Percentiles rank a stretch among this genome's conserved stretches.
phyloP scores from a whole-genome alignment of 1,284 basidiomycete species.

The Microbotryomycetes sp. region DNA sequence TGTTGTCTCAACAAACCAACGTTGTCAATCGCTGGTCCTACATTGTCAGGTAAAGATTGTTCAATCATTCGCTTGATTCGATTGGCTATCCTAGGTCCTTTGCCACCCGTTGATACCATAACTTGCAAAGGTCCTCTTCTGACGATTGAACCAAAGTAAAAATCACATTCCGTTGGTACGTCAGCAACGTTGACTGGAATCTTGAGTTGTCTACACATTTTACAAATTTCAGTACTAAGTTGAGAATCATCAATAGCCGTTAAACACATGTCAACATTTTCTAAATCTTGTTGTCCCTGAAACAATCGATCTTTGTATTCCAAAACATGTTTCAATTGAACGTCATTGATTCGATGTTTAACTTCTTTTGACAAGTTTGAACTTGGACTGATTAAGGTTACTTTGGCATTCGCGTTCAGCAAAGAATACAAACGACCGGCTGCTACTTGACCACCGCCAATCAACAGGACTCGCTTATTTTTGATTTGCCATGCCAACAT shows the following conservation, averaged over 20 bases:
- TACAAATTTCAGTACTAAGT: constrained; percentile 63
- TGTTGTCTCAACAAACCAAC: constrained; percentile 65
- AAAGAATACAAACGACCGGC: constrained; percentile 64
- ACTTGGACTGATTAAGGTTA: constrained; percentile 59
- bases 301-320: constrained; percentile 66
- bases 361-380: constrained; percentile 54
- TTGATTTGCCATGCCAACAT: constrained; percentile 82
- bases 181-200: constrained; percentile 96
- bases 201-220: constrained; percentile 58
- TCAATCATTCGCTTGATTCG: constrained; percentile 70
- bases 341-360: constrained; percentile 36
- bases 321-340: constrained; percentile 48
- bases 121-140: constrained; percentile 86
- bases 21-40: constrained; percentile 72
- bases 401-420: constrained; percentile 54
- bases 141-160: constrained; percentile 95
- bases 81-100: constrained; percentile 84
- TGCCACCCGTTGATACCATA: constrained; percentile 92
- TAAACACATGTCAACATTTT: constrained; percentile 76
- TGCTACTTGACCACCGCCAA: constrained; percentile 84
- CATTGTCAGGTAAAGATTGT: constrained; percentile 59
- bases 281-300: constrained; percentile 43
- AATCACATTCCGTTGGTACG: constrained; percentile 87
- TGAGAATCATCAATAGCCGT: constrained; percentile 85
- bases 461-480: constrained; percentile 68